A percentile compares a stretch with the other conserved stretches of the same genome.
These are phyloP conservation scores for Cutaneotrichosporon sp. DNA, from an alignment of 1,284 basidiomycete genomes.

Conservation along the genomic window DNA sequence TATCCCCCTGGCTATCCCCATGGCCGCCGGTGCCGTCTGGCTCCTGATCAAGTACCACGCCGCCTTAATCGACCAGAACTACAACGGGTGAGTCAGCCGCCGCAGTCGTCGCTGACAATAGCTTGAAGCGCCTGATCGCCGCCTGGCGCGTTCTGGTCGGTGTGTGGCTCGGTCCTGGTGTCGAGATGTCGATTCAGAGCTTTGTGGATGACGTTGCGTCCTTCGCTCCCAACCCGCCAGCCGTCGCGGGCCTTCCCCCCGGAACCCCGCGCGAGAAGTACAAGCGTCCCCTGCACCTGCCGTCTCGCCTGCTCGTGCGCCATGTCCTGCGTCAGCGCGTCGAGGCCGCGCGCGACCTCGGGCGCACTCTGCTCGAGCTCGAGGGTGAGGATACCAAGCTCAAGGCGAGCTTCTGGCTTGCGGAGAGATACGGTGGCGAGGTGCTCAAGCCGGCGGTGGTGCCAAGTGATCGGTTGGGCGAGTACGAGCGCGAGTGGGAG, in stretches of 20 bases:
- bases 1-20: conserved; percentile 59
- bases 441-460: conserved; percentile 25
- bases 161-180: conserved; percentile 77
- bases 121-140: conserved; percentile 71
- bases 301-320: conserved; percentile 75
- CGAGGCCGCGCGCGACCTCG: conserved; percentile 71
- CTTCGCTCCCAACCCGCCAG: conserved; percentile 47
- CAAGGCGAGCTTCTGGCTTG: conserved; percentile 49
- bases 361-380: conserved; percentile 67
- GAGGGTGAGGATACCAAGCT: conserved; percentile 51
- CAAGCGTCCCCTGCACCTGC: conserved; percentile 57
- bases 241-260: conserved; percentile 40
- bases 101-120: conserved; percentile 18
- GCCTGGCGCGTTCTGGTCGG: conserved; percentile 88
- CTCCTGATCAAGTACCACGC: conserved; percentile 74
- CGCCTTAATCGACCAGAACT: conserved; percentile 61
- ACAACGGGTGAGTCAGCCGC: conserved; percentile 64
- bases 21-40: conserved; percentile 61
- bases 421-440: conserved; percentile 41
- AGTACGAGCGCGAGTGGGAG: conserved; percentile 39
- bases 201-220: conserved; percentile 55
- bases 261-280: conserved; percentile 36
- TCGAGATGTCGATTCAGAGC: conserved; percentile 75
- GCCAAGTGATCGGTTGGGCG: conserved; percentile 28
- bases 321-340: conserved; percentile 78